Evolutionary conservation across 805 yeast genomes (phyloP).

Genomic region (Zygosaccharomyces siamensis): DNA sequence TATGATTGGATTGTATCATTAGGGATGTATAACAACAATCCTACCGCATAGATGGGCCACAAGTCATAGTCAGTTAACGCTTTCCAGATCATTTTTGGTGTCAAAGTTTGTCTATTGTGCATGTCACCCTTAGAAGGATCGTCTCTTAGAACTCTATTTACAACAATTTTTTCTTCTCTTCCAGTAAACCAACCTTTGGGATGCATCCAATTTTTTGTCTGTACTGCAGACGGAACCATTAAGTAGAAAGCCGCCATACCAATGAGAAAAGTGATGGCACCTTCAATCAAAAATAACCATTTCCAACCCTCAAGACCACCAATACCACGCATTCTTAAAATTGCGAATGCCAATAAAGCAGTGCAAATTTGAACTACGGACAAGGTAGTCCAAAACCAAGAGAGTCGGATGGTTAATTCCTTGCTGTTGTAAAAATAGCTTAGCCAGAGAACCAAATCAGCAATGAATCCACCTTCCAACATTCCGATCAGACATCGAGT

Average conservation of each 20-base stretch:
- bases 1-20: slow-evolving; percentile 36
- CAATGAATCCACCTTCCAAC: slow-evolving; percentile 64
- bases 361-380: slow-evolving; percentile 44
- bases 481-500: slow-evolving; percentile 50
- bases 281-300: slow-evolving; percentile 64
- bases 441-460: slow-evolving; percentile 59
- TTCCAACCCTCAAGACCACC: slow-evolving; percentile 54
- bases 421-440: slow-evolving; percentile 58
- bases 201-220: slow-evolving; percentile 46
- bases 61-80: slow-evolving; percentile 47
- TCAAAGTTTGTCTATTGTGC: slow-evolving; percentile 54
- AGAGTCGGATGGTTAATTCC: slow-evolving; percentile 55
- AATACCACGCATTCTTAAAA: slow-evolving; percentile 47
- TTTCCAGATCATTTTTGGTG: slow-evolving; percentile 36
- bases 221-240: slow-evolving; percentile 55
- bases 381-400: slow-evolving; percentile 55
- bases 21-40: slow-evolving; percentile 42
- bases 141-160: slow-evolving; percentile 54
- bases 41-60: slow-evolving; percentile 52
- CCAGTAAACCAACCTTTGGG: slow-evolving; percentile 51
- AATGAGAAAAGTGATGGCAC: slow-evolving; percentile 49
- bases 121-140: slow-evolving; percentile 66
- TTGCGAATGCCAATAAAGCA: slow-evolving; percentile 49
- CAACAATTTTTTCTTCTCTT: slow-evolving; percentile 52
- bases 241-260: slow-evolving; percentile 45